Evolutionary conservation across 78 protist species (phyloP), one percentile per base, ranked within the genome.

Genomic region (Polysphondylium violaceum): DNA sequence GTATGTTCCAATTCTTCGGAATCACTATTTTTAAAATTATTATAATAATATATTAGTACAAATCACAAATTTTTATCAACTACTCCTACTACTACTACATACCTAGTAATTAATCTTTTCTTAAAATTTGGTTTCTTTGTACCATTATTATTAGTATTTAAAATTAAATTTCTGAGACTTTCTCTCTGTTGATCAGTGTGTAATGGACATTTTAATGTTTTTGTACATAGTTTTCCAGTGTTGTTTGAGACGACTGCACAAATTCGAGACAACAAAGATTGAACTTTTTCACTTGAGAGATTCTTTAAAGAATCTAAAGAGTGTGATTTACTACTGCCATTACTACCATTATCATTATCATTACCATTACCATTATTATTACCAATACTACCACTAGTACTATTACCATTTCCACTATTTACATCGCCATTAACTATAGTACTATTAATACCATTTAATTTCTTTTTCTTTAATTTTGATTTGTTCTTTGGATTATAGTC

Each of bases 121-220:
- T n/a, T n/a, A n/a, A 14, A 33, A 14, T 64, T 41, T 38, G 21
- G 73, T 65, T 51, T 65, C 40, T 65, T 65, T 11, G 73, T 38
- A 11, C 23, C 50, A 38, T 38, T 65, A 29, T 65, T 65, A 40
- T 29, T 16, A 74, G 64, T 25, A 59, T 38, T 59, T 16, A 12
- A 9, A 27, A 79, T 8, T 9, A 27, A 29, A 14, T 21, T 14
- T 74, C 93, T 72, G 25, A 87, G 27, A 35, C 74, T 65, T 17
- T 76, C 88, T 68, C 93, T 74, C 35, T 76, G 93, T 25, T 63
- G 73, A 21, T 87, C 93, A 21, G 76, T 67, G 44, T 87, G 93
- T 67, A 65, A 76, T 19, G 94, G 94, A 64, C 94, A 88, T 53
- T 76, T 88, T 43, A 88, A 53, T 31, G 94, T 74, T 31, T 78